phyloP scores from a whole-genome alignment of 305 asterid genomes.

The Andrographis paniculata region DNA sequence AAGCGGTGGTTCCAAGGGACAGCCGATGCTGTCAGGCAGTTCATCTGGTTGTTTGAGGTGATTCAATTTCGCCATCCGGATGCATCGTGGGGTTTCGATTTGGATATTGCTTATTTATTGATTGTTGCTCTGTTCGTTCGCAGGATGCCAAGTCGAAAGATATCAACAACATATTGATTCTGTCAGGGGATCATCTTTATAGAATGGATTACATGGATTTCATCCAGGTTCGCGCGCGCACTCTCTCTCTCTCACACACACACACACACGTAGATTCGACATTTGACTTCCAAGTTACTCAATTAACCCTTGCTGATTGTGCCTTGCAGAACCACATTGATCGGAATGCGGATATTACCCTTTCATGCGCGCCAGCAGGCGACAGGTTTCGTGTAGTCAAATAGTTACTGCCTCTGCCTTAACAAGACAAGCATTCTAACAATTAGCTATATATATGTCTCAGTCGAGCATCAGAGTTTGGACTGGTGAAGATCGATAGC shows the following conservation, averaged over 20 bases:
- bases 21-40: constrained; percentile 97
- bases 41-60: constrained; percentile 91
- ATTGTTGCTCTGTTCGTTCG: constrained; percentile 7
- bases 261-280: too few species aligned
- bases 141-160: constrained; percentile 91
- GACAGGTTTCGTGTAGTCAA: constrained; percentile 50
- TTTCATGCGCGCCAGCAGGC: constrained; percentile 73
- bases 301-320: too few species aligned
- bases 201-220: constrained; percentile 98
- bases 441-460: constrained; percentile 17
- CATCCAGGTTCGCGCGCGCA: constrained; percentile 51
- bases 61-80: background rate
- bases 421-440: background rate
- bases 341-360: constrained; percentile 83
- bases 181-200: constrained; percentile 93
- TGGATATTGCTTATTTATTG: background rate
- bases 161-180: constrained; percentile 65
- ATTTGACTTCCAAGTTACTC: too few species aligned
- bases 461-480: constrained; percentile 93
- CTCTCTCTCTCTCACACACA: too few species aligned
- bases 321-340: constrained; percentile 82
- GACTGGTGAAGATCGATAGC: constrained; percentile 82
- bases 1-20: constrained; percentile 95
- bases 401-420: background rate
- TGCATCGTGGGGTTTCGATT: background rate